phyloP scores from a whole-genome alignment of 2,329 filamentous ascomycete species.

The Trichophyton verrucosum region DNA sequence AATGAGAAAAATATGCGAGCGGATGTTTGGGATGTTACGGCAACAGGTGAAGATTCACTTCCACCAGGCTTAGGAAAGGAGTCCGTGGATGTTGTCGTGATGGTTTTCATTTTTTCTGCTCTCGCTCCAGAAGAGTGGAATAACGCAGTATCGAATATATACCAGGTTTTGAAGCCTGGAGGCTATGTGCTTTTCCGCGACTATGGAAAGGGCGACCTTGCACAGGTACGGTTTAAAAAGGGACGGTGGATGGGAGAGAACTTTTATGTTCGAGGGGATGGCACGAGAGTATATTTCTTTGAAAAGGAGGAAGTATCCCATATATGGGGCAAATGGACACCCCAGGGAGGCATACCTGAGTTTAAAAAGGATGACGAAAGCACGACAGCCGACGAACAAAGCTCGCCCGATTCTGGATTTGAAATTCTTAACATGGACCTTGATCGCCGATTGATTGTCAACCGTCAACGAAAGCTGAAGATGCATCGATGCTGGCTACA shows the following conservation, averaged over 20 bases:
- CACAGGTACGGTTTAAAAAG: conserved; percentile 95
- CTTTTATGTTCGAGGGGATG: conserved; percentile 92
- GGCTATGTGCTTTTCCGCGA: conserved; percentile 93
- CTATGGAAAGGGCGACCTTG: conserved; percentile 88
- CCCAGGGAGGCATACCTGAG: conserved; percentile 22
- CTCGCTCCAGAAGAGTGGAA: conserved; percentile 75
- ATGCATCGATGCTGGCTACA: conserved; percentile 88
- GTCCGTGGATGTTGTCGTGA: conserved; percentile 80
- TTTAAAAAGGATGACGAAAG: conserved; percentile 11
- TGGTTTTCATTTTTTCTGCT: conserved; percentile 97
- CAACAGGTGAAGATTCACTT: conserved; percentile 42
- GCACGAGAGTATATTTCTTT: conserved; percentile 95
- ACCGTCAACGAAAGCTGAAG: conserved; percentile 78
- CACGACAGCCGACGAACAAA: conserved; percentile 11
- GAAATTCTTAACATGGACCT: conserved; percentile 67
- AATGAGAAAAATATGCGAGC: conserved; percentile 60
- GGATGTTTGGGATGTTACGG: conserved; percentile 87
- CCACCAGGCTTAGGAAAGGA: conserved; percentile 64
- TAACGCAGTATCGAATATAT: conserved; percentile 67
- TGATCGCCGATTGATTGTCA: conserved; percentile 82
- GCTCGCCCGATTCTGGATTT: conserved; percentile 36
- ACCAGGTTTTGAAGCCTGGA: conserved; percentile 73
- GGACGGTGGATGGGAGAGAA: conserved; percentile 89
- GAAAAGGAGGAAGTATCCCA: conserved; percentile 66
- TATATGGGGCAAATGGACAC: conserved; percentile 57